Percentiles rank a stretch among this genome's conserved stretches.
Conservation (phyloP, 768 basidiomycete species). For the Gymnopilus dilepis region DNA sequence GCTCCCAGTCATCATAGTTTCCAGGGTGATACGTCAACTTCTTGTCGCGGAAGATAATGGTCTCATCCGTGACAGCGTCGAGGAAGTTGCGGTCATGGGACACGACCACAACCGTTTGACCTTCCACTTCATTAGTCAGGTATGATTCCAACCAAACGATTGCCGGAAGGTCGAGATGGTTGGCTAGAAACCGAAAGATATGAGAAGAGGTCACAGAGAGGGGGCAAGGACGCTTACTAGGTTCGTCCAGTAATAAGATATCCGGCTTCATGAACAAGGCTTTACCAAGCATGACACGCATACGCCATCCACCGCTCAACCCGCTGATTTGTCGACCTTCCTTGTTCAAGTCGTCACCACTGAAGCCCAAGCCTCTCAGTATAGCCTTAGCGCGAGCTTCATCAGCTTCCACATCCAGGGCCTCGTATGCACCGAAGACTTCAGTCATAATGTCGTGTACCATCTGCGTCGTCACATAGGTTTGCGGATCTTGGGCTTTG, state of each 20-base stretch:
- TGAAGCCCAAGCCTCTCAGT: conserved; percentile 65
- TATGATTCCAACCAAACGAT: conserved; percentile 60
- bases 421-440: conserved; percentile 34
- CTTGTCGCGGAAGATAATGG: conserved; percentile 60
- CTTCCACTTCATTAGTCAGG: conserved; percentile 43
- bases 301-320: conserved; percentile 71
- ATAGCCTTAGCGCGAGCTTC: conserved; percentile 57
- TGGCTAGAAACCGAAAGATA: conserved; percentile 29
- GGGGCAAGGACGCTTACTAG: conserved; percentile 30
- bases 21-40: conserved; percentile 62
- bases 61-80: conserved; percentile 62
- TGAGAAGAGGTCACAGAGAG: background rate
- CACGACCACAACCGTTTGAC: conserved; percentile 61
- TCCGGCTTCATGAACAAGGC: conserved; percentile 62
- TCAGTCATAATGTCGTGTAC: conserved; percentile 30
- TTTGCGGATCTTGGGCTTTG: conserved; percentile 32
- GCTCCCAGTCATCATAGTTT: conserved; percentile 55
- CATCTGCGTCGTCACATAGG: conserved; percentile 35
- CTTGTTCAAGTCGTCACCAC: conserved; percentile 34
- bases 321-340: conserved; percentile 44
- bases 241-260: conserved; percentile 65
- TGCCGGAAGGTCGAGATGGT: conserved; percentile 58
- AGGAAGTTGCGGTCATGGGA: conserved; percentile 72
- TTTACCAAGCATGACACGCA: conserved; percentile 61
- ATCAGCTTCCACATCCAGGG: conserved; percentile 43